Percentiles rank a stretch among this genome's conserved stretches.
phyloP scores from a whole-genome alignment of 2,329 filamentous ascomycete genomes.

The Ceratocystiopsis brevicomis region DNA sequence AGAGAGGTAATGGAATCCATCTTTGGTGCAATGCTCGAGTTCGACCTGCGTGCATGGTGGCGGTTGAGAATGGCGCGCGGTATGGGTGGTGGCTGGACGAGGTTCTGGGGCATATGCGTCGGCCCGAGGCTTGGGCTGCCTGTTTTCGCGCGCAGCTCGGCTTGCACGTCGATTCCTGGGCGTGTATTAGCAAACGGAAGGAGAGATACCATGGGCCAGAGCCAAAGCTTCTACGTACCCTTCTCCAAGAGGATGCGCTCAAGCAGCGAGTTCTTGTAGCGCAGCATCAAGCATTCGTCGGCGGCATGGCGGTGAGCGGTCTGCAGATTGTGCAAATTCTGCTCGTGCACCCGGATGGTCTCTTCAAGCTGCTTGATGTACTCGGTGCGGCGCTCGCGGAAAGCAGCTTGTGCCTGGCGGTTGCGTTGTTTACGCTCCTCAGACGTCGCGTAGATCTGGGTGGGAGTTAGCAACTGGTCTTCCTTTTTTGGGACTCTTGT shows the following conservation, averaged over 20 bases:
- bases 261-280: constrained; percentile 93
- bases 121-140: constrained; percentile 64
- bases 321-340: constrained; percentile 79
- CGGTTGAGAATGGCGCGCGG: constrained; percentile 67
- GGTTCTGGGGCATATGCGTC: constrained; percentile 46
- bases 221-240: constrained; percentile 31
- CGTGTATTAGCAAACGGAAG: neutral
- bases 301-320: constrained; percentile 85
- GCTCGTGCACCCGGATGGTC: constrained; percentile 92
- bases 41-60: constrained; percentile 53
- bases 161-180: constrained; percentile 86
- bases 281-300: constrained; percentile 93
- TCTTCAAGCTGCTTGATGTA: constrained; percentile 99
- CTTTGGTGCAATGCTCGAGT: constrained; percentile 59
- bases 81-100: constrained; percentile 56
- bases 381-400: constrained; percentile 88
- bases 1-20: constrained; percentile 33
- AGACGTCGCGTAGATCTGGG: constrained; percentile 90
- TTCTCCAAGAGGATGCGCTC: constrained; percentile 94
- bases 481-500: neutral
- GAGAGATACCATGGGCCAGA: neutral
- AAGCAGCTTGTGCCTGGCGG: constrained; percentile 89
- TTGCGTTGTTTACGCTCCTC: constrained; percentile 98
- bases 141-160: constrained; percentile 82
- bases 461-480: neutral